These are phyloP conservation scores for Chrysanthemum seticuspe DNA, from an alignment of 129 eudicot genomes.

Conservation along the genomic window DNA sequence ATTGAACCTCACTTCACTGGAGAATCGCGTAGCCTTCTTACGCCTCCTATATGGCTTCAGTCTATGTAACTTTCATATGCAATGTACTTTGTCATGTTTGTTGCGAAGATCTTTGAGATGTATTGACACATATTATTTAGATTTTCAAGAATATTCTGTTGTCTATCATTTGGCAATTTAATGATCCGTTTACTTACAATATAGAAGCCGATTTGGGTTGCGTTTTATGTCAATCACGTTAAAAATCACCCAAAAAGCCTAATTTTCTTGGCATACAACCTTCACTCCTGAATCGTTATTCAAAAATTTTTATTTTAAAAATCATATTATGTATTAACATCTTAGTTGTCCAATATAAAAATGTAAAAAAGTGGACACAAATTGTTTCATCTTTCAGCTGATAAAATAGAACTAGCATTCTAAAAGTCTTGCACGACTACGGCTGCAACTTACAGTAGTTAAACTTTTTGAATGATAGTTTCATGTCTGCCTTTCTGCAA, in stretches of 20 bases:
- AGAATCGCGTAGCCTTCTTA: not conserved
- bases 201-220: not conserved
- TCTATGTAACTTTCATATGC: not conserved
- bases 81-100: too few relatives aligned
- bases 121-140: too few relatives aligned
- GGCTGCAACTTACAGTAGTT: too few relatives aligned
- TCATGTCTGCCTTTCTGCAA: too few relatives aligned
- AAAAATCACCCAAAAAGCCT: not conserved
- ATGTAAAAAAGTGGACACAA: not conserved
- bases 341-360: too few relatives aligned
- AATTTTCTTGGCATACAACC: not conserved
- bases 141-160: too few relatives aligned
- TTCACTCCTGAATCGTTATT: not conserved
- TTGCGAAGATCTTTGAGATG: too few relatives aligned
- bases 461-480: too few relatives aligned
- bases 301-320: not conserved
- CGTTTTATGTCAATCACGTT: not conserved
- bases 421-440: too few relatives aligned
- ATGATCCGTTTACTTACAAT: not conserved
- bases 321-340: too few relatives aligned
- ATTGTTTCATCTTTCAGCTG: not conserved
- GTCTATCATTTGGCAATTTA: not conserved
- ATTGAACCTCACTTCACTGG: not conserved
- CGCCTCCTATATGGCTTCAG: not conserved
- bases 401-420: not conserved